Evolutionary conservation across 2,329 filamentous ascomycete species (phyloP).

Genomic region (Escovopsis weberi): DNA sequence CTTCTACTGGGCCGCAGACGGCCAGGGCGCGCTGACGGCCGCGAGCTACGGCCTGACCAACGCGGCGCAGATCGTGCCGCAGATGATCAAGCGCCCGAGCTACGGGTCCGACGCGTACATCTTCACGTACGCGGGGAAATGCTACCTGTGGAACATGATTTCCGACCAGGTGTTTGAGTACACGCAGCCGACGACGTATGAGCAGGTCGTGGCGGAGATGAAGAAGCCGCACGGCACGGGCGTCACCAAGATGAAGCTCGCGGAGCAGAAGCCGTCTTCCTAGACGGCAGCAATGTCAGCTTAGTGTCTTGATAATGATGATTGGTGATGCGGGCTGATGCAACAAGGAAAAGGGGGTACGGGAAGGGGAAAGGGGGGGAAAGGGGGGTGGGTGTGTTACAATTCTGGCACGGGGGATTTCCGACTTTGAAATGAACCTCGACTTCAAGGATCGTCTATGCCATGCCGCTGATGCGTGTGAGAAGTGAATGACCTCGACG

Average conservation of each 20-base stretch:
- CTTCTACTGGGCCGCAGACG: constrained; percentile 2
- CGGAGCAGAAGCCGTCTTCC: background rate
- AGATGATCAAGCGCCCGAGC: constrained; percentile 1
- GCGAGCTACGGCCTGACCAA: background rate
- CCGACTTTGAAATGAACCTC: background rate
- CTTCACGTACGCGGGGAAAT: background rate
- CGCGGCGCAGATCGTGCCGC: background rate
- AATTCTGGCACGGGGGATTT: background rate
- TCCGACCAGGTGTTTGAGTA: constrained; percentile 2
- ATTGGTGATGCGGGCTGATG: background rate
- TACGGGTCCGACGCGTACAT: constrained; percentile 1
- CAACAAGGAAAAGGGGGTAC: background rate
- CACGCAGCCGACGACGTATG: background rate
- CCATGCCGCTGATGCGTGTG: too few relatives aligned
- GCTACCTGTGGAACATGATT: constrained; percentile 4
- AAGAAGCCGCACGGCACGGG: constrained; percentile 1
- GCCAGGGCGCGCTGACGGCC: constrained; percentile 1
- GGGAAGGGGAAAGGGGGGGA: background rate
- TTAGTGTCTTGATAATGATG: too few relatives aligned
- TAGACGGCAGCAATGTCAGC: background rate
- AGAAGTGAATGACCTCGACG: too few relatives aligned
- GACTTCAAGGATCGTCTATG: too few relatives aligned
- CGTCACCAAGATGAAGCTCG: background rate
- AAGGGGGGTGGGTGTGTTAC: too few relatives aligned
- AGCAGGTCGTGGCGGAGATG: constrained; percentile 2